Percentiles rank a stretch among this genome's conserved stretches.
These are phyloP conservation scores for Chloromonas sp. DNA, from an alignment of 163 green algal species.

Conservation along the genomic window DNA sequence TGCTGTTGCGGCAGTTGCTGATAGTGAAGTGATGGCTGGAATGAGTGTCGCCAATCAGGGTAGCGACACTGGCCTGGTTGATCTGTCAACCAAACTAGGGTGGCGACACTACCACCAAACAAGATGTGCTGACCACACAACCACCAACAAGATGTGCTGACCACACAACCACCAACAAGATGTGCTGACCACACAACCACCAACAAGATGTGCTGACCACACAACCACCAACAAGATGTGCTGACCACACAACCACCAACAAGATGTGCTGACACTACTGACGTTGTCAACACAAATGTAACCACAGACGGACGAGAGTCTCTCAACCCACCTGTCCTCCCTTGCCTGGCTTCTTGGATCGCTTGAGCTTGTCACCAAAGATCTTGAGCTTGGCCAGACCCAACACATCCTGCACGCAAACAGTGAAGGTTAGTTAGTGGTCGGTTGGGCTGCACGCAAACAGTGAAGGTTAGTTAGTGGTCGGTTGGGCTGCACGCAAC, in stretches of 20 bases:
- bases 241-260: not conserved
- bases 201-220: not conserved
- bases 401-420: constrained; percentile 19
- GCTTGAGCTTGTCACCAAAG: constrained; percentile 48
- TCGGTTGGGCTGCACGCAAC: not conserved
- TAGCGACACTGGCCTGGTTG: no score
- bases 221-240: not conserved
- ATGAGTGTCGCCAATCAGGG: no score
- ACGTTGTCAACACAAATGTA: no score
- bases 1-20: not conserved
- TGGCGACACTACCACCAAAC: no score
- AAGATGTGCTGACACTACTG: not conserved
- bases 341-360: constrained; percentile 19
- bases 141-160: not conserved
- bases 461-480: not conserved
- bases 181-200: not conserved
- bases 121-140: not conserved
- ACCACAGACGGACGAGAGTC: not conserved
- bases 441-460: not conserved
- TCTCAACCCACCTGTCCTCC: not conserved
- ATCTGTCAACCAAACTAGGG: no score
- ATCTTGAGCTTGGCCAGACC: constrained; percentile 44
- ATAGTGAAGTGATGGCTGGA: no score
- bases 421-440: not conserved
- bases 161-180: not conserved